Base-by-base conservation (phyloP, 2,329 filamentous ascomycete genomes). In the Penicillium fuscoglaucum region DNA sequence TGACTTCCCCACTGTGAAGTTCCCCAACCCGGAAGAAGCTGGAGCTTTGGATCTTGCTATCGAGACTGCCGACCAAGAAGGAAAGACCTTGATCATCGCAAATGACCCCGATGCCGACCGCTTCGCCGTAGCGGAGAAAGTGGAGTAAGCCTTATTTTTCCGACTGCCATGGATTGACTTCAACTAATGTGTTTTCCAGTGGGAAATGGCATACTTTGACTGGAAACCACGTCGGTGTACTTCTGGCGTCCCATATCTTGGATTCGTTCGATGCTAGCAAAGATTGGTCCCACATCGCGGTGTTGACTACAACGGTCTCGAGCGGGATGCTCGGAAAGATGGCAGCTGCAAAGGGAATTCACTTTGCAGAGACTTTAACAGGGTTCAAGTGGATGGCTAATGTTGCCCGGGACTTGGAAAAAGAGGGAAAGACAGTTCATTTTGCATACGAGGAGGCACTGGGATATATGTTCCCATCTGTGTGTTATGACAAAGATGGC, bases 381-480 rank as follows among this genome's bases (percentile, higher is more conserved):
- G 86, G 86, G 1, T 88, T 88, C 75, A 88, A 88, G 70, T 88
- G 86, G 86, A 81, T 88, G 61, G 86, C 84, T 2, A 87, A 87
- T 61, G 78, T 82, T 46, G 83, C 84, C 1, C 79, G 80, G 19
- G 74, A 80, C n/a, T 76, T 87, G 2, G 75, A 80, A 55, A 65
- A 69, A 3, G 66, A 75, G 55, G 83, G 82, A 26, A 83, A 82
- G 63, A 74, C 79, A 24, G 79, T 83, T 0, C 74, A 79, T 0
- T 87, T 82, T 66, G 85, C 84, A 1, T 88, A 84, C 63, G 86
- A 88, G 71, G 86, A 88, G 72, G 86, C 86, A 8, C 80, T 88
- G 24, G 86, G 86, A 1, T 88, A 87, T 70, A 88, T 88, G 86
- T 85, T 88, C 55, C 79, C 85, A 0, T 73, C 79, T 8, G 82